A percentile compares a stretch with the other conserved stretches of the same genome.
Evolutionary conservation across 148 eudicot genomes (phyloP).

Genomic region (Hydrangea macrophylla): DNA sequence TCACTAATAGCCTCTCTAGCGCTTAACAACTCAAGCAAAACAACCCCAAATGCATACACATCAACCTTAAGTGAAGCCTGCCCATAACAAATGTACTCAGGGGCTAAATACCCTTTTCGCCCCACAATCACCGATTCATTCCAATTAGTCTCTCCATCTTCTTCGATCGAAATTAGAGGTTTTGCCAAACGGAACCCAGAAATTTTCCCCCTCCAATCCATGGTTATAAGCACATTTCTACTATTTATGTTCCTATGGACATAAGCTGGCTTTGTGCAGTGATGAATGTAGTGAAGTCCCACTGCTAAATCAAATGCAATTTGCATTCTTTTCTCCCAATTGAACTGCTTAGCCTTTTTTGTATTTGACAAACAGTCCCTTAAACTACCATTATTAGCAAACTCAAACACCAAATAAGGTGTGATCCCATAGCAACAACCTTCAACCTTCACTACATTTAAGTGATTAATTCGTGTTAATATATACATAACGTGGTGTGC

Average conservation of each 20-base stretch:
- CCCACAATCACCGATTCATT: slow-evolving; percentile 17
- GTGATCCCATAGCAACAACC: slow-evolving; percentile 23
- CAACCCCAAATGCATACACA: slow-evolving; percentile 31
- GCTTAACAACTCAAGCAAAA: slow-evolving; percentile 24
- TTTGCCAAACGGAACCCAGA: slow-evolving; percentile 26
- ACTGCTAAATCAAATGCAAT: slow-evolving; percentile 32
- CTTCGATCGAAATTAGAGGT: slow-evolving; percentile 7
- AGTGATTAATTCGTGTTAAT: slow-evolving; percentile 25
- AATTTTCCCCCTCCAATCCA: slow-evolving; percentile 26
- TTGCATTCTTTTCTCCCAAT: slow-evolving; percentile 24
- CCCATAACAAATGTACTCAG: slow-evolving; percentile 16
- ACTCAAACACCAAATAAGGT: slow-evolving; percentile 22
- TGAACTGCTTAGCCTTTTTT: slow-evolving; percentile 18
- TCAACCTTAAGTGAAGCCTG: slow-evolving; percentile 21
- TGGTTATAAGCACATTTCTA: slow-evolving; percentile 19
- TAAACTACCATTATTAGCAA: slow-evolving; percentile 22
- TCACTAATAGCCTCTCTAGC: slow-evolving; percentile 17
- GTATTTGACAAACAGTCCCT: slow-evolving; percentile 27
- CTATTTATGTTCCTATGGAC: slow-evolving; percentile 28
- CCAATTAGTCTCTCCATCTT: slow-evolving; percentile 2
- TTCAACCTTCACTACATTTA: slow-evolving; percentile 27
- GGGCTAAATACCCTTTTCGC: slow-evolving; percentile 18
- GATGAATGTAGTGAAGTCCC: slow-evolving; percentile 33
- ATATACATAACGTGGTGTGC: slow-evolving; percentile 22
- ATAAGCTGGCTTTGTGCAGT: slow-evolving; percentile 32